Base-by-base conservation (phyloP, 176 grass and related monocot species). In the Aegilops umbellulata region DNA sequence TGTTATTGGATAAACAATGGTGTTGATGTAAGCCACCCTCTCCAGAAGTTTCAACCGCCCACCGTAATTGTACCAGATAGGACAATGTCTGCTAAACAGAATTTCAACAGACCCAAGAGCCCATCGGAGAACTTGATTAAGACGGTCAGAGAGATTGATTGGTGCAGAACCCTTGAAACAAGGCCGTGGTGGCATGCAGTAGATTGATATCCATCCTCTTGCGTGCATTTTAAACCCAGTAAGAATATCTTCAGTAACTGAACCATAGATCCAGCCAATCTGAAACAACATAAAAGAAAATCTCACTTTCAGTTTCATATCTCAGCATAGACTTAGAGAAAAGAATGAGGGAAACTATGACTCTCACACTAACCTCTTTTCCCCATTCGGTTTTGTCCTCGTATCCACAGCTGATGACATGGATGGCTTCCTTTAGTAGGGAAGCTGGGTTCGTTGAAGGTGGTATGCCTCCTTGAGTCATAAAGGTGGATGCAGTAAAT, bases 341-440 rank as follows among this genome's bases (percentile, higher is more conserved):
- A 57, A 81, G 19, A n/a, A 84, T 22, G 4, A 67, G 16, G 16
- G 29, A 69, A 70, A 78, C 6, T 77, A 77, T 16, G 36, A 31
- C 64, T 86, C 42, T 7, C 69, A 62, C 34, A 88, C 92, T 86
- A 86, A 98, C 96, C 96, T 98, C 94, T 95, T 95, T 98, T 41
- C 96, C 96, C 96, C 96, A 98, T 89, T 94, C 93, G 64, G 96
- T 98, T 80, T 98, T 98, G 89, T 98, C 96, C 86, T 98, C 96
- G 6, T 95, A 98, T 20, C 93, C 96, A 91, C 96, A 98, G 80
- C 94, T 98, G 78, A 98, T 95, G 57, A 98, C 96, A 91, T 94
- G 91, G 80, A 98, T 98, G 31, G 96, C 96, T 94, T 98, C 96
- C 83, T 98, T 98, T 27, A 98, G 84, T 41, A 98, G 92, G 89